These are phyloP conservation scores for Arthrobotrys iridis DNA, from an alignment of 2,329 filamentous ascomycete species.

Conservation along the genomic window DNA sequence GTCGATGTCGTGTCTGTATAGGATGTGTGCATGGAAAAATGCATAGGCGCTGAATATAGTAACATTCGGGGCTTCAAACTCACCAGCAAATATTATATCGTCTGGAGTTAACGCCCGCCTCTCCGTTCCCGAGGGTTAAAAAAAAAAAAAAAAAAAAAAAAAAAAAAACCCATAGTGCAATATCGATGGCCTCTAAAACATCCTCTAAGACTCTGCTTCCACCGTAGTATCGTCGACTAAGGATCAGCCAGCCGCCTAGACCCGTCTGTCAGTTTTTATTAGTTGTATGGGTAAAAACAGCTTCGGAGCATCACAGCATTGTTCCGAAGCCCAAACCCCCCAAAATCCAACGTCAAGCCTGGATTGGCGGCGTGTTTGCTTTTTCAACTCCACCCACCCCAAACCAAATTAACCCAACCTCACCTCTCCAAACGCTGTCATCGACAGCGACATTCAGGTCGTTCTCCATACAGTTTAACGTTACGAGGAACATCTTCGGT, in stretches of 20 bases:
- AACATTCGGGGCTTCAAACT: conserved; percentile 1
- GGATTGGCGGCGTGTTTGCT: conserved; percentile 44
- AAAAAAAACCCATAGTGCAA: conserved; percentile 1
- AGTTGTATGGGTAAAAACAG: conserved; percentile 27
- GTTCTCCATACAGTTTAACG: conserved; percentile 31
- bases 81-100: conserved; percentile 30
- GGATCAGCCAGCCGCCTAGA: conserved; percentile 31
- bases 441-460: conserved; percentile 32
- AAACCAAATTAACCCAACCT: conserved; percentile 50
- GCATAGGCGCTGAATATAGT: conserved; percentile 21
- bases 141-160: too few relatives aligned
- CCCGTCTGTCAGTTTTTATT: conserved; percentile 10
- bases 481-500: conserved; percentile 40
- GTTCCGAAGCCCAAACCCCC: conserved; percentile 45
- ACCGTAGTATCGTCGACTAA: conserved; percentile 1
- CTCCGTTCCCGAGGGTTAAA: too few relatives aligned
- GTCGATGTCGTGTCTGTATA: background rate
- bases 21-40: background rate
- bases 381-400: conserved; percentile 53
- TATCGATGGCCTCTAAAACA: background rate
- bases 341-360: conserved; percentile 11
- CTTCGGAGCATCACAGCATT: conserved; percentile 48
- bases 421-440: conserved; percentile 27
- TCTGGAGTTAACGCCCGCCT: conserved; percentile 50
- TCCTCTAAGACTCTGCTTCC: background rate